Evolutionary conservation across 169 alveolate species (phyloP).

Genomic region (Blepharisma undulans): DNA sequence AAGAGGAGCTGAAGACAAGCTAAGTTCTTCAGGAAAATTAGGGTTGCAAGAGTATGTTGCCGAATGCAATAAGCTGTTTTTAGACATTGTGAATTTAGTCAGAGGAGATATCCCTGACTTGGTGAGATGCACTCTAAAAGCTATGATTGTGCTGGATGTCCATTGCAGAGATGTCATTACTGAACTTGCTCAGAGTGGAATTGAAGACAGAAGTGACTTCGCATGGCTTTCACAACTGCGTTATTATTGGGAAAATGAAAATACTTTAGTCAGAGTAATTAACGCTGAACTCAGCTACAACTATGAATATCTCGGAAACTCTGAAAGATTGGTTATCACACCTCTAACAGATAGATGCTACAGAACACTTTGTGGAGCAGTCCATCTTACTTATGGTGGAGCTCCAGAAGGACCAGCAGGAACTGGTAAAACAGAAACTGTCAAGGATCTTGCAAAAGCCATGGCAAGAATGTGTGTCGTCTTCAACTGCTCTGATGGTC

Average conservation of each 20-base stretch:
- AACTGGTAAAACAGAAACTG: slow-evolving; percentile 91
- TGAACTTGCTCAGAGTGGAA: slow-evolving; percentile 72
- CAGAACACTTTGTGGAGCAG: slow-evolving; percentile 86
- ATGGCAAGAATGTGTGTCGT: slow-evolving; percentile 90
- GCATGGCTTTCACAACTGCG: slow-evolving; percentile 92
- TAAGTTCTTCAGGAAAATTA: slow-evolving; percentile 59
- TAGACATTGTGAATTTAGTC: slow-evolving; percentile 89
- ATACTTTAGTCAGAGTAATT: slow-evolving; percentile 80
- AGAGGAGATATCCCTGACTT: slow-evolving; percentile 87
- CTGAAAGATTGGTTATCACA: slow-evolving; percentile 85
- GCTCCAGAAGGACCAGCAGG: slow-evolving; percentile 94
- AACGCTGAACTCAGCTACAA: slow-evolving; percentile 81
- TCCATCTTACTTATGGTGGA: slow-evolving; percentile 88
- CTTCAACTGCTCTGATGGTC: slow-evolving; percentile 90
- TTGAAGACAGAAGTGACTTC: slow-evolving; percentile 79
- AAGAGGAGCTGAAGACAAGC: slow-evolving; percentile 78
- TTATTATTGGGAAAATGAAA: slow-evolving; percentile 86
- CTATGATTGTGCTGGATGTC: slow-evolving; percentile 91
- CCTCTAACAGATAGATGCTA: slow-evolving; percentile 91
- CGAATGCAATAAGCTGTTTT: slow-evolving; percentile 70
- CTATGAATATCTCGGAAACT: slow-evolving; percentile 89
- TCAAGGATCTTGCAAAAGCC: slow-evolving; percentile 89
- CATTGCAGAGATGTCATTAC: slow-evolving; percentile 89
- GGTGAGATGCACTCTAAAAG: slow-evolving; percentile 89
- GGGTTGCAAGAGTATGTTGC: slow-evolving; percentile 78